Evolutionary conservation across 1,284 basidiomycete genomes (phyloP).

Genomic region (Malassezia psittaci): DNA sequence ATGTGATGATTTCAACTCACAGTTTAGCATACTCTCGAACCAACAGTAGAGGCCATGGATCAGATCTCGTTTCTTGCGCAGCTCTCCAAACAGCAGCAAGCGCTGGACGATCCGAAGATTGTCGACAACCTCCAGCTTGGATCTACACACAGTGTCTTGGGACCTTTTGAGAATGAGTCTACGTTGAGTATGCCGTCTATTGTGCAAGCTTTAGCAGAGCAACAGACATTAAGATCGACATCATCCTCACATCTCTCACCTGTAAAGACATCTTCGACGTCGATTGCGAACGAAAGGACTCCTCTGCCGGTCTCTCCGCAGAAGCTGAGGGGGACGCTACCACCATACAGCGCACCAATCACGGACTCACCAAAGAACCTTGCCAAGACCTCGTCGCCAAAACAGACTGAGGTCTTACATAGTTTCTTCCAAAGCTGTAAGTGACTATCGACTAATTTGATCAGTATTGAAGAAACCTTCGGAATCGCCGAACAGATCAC

Average conservation of each 20-base stretch:
- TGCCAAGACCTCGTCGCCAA: slow-evolving; percentile 17
- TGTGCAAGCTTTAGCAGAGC: slow-evolving; percentile 14
- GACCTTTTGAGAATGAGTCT: slow-evolving; percentile 13
- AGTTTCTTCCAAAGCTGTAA: slow-evolving; percentile 40
- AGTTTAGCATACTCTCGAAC: too few relatives aligned
- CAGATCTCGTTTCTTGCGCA: slow-evolving; percentile 19
- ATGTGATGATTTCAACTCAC: too few relatives aligned
- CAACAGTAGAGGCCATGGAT: too few relatives aligned
- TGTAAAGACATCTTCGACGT: too few relatives aligned
- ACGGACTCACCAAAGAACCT: slow-evolving; percentile 19
- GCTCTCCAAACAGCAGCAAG: slow-evolving; percentile 25
- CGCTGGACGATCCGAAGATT: slow-evolving; percentile 15
- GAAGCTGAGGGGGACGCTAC: too few relatives aligned
- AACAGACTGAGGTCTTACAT: slow-evolving; percentile 39
- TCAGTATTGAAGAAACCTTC: slow-evolving; percentile 16
- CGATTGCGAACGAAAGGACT: too few relatives aligned
- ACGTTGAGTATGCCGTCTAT: slow-evolving; percentile 17
- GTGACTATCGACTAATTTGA: background rate
- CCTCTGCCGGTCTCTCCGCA: too few relatives aligned
- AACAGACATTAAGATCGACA: slow-evolving; percentile 2
- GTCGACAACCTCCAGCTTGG: background rate
- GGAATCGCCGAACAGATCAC: too few relatives aligned
- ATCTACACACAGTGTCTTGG: slow-evolving; percentile 7
- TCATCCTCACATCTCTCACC: too few relatives aligned
- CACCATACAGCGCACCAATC: slow-evolving; percentile 6